Evolutionary conservation across 257 asterid genomes (phyloP), one percentile per base, ranked within the genome.

Genomic region (Lantana camara): DNA sequence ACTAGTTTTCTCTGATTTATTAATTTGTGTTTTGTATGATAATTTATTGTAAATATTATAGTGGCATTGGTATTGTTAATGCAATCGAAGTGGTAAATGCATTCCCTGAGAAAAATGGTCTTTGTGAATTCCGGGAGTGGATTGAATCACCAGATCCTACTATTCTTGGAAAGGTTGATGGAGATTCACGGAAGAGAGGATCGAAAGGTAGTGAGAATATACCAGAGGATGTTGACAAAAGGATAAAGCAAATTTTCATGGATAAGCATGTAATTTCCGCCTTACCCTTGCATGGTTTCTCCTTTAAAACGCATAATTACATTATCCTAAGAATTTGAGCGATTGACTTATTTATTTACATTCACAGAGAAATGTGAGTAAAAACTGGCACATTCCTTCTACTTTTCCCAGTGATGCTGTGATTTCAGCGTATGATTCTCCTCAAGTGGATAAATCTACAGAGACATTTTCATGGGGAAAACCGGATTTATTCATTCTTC

Each of bases 51-150:
- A 50, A 69, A 60, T 65, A 29, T 66, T 70, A 40, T 71, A 93
- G 97, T 67, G 97, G 99, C 54, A 89, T 93, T 20, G 99, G 97
- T 71, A 93, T 93, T 67, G 99, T 93, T 49, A 90, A 93, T 74
- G 97, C 99, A 30, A 86, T 90, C 45, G 99, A 93, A 80, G 96
- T 93, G 49, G 86, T 93, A 58, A 90, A 85, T 74, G 99, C 99
- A 44, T 93, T 93, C 74, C 95, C 94, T 54, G 91, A 86, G 66
- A 85, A 81, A 79, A 89, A 88, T 22, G 97, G 96, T 68, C 91
- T 93, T 57, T 71, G 59, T 62, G 85, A 82, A 78, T 93, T 93
- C 68, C 92, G 97, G 10, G 89, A 85, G 80, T 93, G 97, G 97
- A 89, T 93, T 45, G 97, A 93, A 71, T 93, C 95, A 4, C 99